These are phyloP conservation scores for Clitoria ternatea DNA, from an alignment of 306 rosid species.

Conservation along the genomic window DNA sequence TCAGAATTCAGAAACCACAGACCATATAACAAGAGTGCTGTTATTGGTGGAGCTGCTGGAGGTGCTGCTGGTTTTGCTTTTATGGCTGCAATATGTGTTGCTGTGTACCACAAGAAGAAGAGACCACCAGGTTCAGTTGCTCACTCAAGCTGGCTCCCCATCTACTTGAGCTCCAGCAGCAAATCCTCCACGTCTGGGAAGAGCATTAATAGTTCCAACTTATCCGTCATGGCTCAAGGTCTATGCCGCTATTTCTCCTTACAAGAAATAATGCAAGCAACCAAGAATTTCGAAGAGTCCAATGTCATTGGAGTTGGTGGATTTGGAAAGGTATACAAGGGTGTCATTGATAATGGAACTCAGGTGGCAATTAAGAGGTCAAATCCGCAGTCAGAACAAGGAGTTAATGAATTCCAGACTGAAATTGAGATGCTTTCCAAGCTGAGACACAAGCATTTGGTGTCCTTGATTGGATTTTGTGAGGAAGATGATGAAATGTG, in stretches of 20 bases:
- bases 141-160: constrained; percentile 48
- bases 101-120: constrained; percentile 30
- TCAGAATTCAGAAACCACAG: not conserved
- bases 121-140: constrained; percentile 26
- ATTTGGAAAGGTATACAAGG: constrained; percentile 59
- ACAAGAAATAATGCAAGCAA: constrained; percentile 44
- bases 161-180: constrained; percentile 27
- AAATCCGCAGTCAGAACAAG: constrained; percentile 57
- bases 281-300: constrained; percentile 43
- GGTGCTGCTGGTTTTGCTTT: constrained; percentile 48
- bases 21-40: not conserved
- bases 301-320: constrained; percentile 64
- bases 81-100: constrained; percentile 39
- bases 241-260: constrained; percentile 50
- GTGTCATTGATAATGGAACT: constrained; percentile 38
- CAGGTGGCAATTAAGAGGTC: constrained; percentile 53
- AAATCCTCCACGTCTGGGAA: constrained; percentile 37
- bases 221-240: constrained; percentile 43
- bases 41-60: constrained; percentile 54
- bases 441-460: constrained; percentile 60
- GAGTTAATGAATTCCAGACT: constrained; percentile 53
- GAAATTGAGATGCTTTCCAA: constrained; percentile 63
- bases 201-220: constrained; percentile 25
- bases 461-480: constrained; percentile 56
- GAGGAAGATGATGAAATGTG: constrained; percentile 54